These are phyloP conservation scores for Wickerhamiella sorbophila DNA, from an alignment of 805 yeast genomes.

Conservation along the genomic window DNA sequence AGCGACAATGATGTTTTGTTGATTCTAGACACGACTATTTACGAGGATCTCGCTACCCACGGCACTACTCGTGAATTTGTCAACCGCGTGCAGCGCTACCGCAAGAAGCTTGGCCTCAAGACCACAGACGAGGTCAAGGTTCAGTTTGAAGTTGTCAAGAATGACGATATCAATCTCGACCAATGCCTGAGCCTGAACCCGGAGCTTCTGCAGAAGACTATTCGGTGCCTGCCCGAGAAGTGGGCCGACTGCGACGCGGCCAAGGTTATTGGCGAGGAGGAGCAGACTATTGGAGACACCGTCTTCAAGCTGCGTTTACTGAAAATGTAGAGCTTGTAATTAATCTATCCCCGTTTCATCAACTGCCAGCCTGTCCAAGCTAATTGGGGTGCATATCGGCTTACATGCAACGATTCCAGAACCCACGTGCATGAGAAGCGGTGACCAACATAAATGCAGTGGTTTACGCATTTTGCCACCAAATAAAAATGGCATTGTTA, in stretches of 20 bases:
- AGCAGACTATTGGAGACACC: slow-evolving; percentile 66
- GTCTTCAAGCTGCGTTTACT: slow-evolving; percentile 56
- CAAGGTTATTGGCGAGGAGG: slow-evolving; percentile 70
- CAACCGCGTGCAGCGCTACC: slow-evolving; percentile 92
- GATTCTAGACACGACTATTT: slow-evolving; percentile 73
- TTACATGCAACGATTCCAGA: too few relatives aligned
- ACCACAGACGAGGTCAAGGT: slow-evolving; percentile 92
- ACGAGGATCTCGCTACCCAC: slow-evolving; percentile 81
- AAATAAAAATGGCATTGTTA: background rate
- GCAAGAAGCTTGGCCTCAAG: slow-evolving; percentile 90
- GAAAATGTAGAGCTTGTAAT: background rate
- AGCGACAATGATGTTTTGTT: slow-evolving; percentile 80
- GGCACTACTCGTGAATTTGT: slow-evolving; percentile 93
- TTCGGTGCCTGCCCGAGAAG: slow-evolving; percentile 48
- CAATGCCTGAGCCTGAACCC: slow-evolving; percentile 48
- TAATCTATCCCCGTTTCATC: background rate
- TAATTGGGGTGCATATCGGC: too few relatives aligned
- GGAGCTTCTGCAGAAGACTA: slow-evolving; percentile 59
- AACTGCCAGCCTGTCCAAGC: too few relatives aligned
- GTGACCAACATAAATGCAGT: background rate
- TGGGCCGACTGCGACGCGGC: slow-evolving; percentile 27
- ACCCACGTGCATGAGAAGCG: background rate
- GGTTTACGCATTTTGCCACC: background rate
- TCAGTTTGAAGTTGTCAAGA: slow-evolving; percentile 55
- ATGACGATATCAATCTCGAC: slow-evolving; percentile 36